Evolutionary conservation across 2,329 filamentous ascomycete genomes (phyloP).

Genomic region (Penicillium sp.): DNA sequence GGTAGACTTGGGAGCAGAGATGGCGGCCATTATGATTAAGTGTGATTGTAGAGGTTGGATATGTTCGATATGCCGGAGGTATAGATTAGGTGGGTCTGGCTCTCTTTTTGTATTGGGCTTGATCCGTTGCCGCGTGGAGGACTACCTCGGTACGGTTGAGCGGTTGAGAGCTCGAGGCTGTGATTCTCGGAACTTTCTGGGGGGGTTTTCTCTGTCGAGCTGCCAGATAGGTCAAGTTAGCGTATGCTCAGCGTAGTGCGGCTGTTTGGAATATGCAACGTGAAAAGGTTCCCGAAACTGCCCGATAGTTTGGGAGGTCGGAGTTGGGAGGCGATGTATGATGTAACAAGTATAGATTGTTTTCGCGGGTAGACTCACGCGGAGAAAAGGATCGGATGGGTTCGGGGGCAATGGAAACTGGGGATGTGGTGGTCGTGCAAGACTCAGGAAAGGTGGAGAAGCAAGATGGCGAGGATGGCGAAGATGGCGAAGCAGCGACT

Average conservation of each 20-base stretch:
- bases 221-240: constrained; percentile 5
- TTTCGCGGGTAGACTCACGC: constrained; percentile 12
- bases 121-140: background rate
- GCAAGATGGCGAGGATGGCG: no score
- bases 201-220: no score
- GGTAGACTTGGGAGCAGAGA: constrained; percentile 23
- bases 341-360: constrained; percentile 9
- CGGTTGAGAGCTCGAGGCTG: background rate
- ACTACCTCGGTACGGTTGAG: constrained; percentile 7
- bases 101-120: background rate
- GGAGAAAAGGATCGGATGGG: background rate
- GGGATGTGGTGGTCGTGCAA: background rate
- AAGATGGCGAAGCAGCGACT: no score
- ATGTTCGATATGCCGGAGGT: background rate
- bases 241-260: background rate
- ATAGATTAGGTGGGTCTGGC: background rate
- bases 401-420: background rate
- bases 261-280: constrained; percentile 5
- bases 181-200: no score
- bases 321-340: constrained; percentile 10
- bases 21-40: constrained; percentile 6
- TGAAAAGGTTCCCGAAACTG: constrained; percentile 15
- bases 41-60: background rate
- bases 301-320: constrained; percentile 20
- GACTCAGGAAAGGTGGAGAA: background rate